phyloP scores from a whole-genome alignment of 2,329 filamentous ascomycete species.

The Aspergillus candidus region DNA sequence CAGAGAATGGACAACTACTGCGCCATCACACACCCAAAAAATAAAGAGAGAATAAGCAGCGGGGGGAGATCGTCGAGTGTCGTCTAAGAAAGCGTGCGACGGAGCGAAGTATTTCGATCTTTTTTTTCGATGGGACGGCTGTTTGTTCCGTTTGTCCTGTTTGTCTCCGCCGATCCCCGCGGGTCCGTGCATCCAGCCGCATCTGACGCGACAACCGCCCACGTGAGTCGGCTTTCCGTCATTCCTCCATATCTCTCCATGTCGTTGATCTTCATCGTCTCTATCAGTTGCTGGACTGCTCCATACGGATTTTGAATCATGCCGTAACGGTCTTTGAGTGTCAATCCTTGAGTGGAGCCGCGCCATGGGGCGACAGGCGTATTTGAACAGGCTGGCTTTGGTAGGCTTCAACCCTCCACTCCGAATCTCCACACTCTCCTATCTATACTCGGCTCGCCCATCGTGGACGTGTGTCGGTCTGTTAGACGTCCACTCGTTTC shows the following conservation, averaged over 20 bases:
- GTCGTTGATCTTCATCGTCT: not conserved
- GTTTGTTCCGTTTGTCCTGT: constrained; percentile 29
- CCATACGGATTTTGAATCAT: not conserved
- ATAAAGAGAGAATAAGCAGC: constrained; percentile 10
- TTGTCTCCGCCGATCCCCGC: constrained; percentile 22
- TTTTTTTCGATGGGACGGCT: constrained; percentile 21
- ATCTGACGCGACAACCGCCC: constrained; percentile 13
- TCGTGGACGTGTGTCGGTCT: no score
- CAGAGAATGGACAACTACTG: constrained; percentile 6
- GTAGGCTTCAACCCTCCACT: constrained; percentile 27
- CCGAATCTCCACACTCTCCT: constrained; percentile 1
- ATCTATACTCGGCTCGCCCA: no score
- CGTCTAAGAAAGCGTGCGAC: constrained; percentile 7
- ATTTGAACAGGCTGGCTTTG: constrained; percentile 41
- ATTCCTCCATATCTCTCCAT: not conserved
- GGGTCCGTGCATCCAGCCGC: constrained; percentile 23
- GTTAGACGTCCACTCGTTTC: no score
- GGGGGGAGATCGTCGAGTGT: constrained; percentile 2
- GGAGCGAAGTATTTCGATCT: constrained; percentile 28
- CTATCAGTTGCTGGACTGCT: not conserved
- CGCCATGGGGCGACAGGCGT: constrained; percentile 41
- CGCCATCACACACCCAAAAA: constrained; percentile 16
- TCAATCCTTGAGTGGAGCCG: not conserved
- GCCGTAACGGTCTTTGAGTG: not conserved
- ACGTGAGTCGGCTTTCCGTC: constrained; percentile 6